These are phyloP conservation scores for Barnettozyma vustinii DNA, from an alignment of 805 yeast species.

Conservation along the genomic window DNA sequence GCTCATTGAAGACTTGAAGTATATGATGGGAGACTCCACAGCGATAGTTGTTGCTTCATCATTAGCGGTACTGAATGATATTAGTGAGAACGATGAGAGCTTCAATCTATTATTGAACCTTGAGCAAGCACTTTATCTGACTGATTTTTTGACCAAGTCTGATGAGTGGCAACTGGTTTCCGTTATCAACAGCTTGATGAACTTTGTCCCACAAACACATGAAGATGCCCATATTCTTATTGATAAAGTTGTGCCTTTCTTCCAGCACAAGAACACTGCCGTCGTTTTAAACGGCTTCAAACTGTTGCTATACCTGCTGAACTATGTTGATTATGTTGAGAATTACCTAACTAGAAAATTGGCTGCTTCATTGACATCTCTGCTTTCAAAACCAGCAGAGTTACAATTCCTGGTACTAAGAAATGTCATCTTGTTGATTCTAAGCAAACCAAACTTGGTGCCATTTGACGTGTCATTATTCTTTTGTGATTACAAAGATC, in stretches of 20 bases:
- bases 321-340: slow-evolving; percentile 58
- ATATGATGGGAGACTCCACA: slow-evolving; percentile 48
- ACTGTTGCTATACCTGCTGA: slow-evolving; percentile 62
- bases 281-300: slow-evolving; percentile 76
- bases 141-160: slow-evolving; percentile 26
- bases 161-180: slow-evolving; percentile 68
- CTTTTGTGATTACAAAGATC: slow-evolving; percentile 80
- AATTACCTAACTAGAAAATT: slow-evolving; percentile 55
- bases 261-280: slow-evolving; percentile 77
- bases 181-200: slow-evolving; percentile 57
- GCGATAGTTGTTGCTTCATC: slow-evolving; percentile 67
- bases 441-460: slow-evolving; percentile 57
- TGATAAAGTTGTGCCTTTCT: slow-evolving; percentile 58
- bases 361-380: slow-evolving; percentile 62
- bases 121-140: slow-evolving; percentile 38
- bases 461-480: slow-evolving; percentile 70
- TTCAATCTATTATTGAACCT: slow-evolving; percentile 51
- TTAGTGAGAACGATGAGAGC: slow-evolving; percentile 51
- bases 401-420: slow-evolving; percentile 77
- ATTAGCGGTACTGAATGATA: slow-evolving; percentile 56
- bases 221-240: slow-evolving; percentile 62
- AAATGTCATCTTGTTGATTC: slow-evolving; percentile 68
- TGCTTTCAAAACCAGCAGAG: slow-evolving; percentile 74
- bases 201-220: slow-evolving; percentile 66
- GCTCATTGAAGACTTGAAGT: slow-evolving; percentile 45